Percentiles rank a stretch among this genome's conserved stretches.
Conservation (phyloP, 108 stramenopile genomes). For the Mediolabrus comicus region DNA sequence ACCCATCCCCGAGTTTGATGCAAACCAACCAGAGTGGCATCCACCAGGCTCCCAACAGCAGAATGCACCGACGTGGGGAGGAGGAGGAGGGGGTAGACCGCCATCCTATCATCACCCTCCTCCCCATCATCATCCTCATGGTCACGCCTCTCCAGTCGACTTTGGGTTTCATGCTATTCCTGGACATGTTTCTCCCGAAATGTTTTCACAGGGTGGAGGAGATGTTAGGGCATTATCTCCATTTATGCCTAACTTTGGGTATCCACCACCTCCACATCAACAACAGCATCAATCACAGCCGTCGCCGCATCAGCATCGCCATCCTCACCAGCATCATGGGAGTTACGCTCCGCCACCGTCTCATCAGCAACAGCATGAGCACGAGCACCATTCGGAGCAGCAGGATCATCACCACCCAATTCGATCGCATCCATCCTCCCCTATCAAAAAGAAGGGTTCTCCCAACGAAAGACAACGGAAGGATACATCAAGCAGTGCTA, state of each 20-base stretch:
- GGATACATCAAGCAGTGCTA: neutral
- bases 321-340: constrained; percentile 2
- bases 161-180: constrained; percentile 3
- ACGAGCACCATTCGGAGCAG: neutral
- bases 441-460: neutral
- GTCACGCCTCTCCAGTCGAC: neutral
- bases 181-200: constrained; percentile 28
- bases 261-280: neutral
- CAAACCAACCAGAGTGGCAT: constrained; percentile 1
- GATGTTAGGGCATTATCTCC: constrained; percentile 24
- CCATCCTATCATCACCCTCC: neutral
- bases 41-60: constrained; percentile 1
- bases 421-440: neutral
- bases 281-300: neutral
- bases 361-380: neutral
- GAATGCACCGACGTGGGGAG: neutral
- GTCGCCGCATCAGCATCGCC: neutral
- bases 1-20: constrained; percentile 14
- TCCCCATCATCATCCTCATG: constrained; percentile 6
- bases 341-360: neutral
- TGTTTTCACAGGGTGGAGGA: neutral
- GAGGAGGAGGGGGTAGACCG: neutral
- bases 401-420: neutral
- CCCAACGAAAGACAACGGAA: neutral
- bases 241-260: constrained; percentile 7